phyloP scores from a whole-genome alignment of 202 grass and related monocot genomes.

The Digitaria exilis region DNA sequence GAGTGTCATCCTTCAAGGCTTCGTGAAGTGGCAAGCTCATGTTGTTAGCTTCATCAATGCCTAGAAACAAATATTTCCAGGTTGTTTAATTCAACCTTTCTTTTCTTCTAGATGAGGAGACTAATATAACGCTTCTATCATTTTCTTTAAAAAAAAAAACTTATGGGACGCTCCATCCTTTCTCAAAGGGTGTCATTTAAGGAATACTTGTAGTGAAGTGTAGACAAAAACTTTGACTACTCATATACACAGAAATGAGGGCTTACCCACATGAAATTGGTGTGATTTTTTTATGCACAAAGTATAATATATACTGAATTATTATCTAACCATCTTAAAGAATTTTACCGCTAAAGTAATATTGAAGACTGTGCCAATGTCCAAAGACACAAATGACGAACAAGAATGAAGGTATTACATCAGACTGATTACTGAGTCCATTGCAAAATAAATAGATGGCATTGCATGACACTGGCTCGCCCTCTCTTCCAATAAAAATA shows the following conservation, averaged over 20 bases:
- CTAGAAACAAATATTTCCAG: background rate
- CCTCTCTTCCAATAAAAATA: background rate
- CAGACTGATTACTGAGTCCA: background rate
- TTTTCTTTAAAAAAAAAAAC: background rate
- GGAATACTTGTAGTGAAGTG: background rate
- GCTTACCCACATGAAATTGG: background rate
- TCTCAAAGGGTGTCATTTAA: background rate
- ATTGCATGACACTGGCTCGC: background rate
- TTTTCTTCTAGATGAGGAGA: background rate
- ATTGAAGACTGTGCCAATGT: background rate
- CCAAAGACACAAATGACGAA: background rate
- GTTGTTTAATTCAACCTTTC: background rate
- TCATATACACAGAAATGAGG: background rate
- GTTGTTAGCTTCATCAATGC: slow-evolving; percentile 46
- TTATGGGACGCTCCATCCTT: background rate
- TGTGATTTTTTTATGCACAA: background rate
- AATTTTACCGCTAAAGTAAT: background rate
- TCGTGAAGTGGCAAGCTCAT: slow-evolving; percentile 39
- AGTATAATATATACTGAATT: background rate
- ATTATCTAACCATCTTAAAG: background rate
- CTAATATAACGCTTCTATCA: background rate
- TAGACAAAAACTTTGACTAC: background rate
- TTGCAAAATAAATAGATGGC: background rate
- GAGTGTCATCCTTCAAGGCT: slow-evolving; percentile 45
- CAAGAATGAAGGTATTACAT: background rate